Base-by-base conservation (phyloP, 2,329 filamentous ascomycete species). In the Aspergillus cejpii region DNA sequence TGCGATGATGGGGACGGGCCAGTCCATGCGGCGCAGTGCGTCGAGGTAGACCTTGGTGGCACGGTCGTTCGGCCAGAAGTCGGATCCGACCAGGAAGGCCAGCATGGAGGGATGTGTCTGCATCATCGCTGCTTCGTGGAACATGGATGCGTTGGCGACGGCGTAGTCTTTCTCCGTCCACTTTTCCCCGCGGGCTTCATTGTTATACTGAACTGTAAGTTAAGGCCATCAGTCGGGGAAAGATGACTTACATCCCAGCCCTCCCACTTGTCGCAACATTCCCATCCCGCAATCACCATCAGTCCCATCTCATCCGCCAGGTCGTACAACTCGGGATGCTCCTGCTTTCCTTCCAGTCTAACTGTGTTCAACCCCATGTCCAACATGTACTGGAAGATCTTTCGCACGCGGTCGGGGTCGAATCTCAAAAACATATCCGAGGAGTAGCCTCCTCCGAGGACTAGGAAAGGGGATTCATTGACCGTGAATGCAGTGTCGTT, bases 221-320 rank as follows among this genome's bases (percentile, higher is more conserved):
- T 15, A 17, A n/a, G 19, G n/a, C 12, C 19, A 29, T 12, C 8
- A 3, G 3, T 4, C 6, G 5, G 8, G 6, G 11, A 24, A 24
- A 12, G 6, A 1, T 6, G 1, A 39, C 56, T 47, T 45, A 64
- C 63, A 12, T 56, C 59, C 79, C 79, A 84, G 0, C 74, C 76
- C 55, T 84, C 80, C 80, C 80, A 84, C 57, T 83, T 83, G 52
- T 83, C 77, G 57, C 80, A 84, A 59, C 80, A 84, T 48, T 83
- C 79, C 79, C 79, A 84, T 0, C 80, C 80, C 0, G 78, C 67
- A 28, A 84, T 65, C 0, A 83, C 61, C 78, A 84, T 81, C 27
- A 83, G 54, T 0, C 80, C 80, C 54, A 81, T 64, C 2, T 70
- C 66, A 53, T 83, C 79, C 1, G 79, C 76, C 1, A 81, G 64